A percentile compares a stretch with the other conserved stretches of the same genome.
Evolutionary conservation across 306 rosid species (phyloP).

Genomic region (Carpinus viminea): DNA sequence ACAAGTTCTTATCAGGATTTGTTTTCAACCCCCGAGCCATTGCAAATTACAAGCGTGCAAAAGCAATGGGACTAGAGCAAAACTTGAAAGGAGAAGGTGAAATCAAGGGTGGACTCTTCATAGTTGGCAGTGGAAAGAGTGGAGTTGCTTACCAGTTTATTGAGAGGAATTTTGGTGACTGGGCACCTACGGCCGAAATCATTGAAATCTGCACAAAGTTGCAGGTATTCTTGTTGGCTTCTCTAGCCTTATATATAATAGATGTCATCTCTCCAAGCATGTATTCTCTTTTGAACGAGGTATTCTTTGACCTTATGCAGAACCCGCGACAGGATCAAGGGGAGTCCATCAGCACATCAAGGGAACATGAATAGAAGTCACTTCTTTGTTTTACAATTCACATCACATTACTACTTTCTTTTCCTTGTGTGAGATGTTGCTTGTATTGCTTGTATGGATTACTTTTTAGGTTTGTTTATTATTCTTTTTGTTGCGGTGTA

Average conservation of each 20-base stretch:
- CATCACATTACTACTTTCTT: background rate
- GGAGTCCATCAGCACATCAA: conserved; percentile 27
- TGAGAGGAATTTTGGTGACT: conserved; percentile 91
- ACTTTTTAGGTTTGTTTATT: background rate
- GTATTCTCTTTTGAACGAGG: conserved; percentile 19
- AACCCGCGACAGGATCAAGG: conserved; percentile 37
- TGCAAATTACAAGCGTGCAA: conserved; percentile 81
- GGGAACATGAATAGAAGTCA: conserved; percentile 7
- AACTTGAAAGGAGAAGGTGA: conserved; percentile 91
- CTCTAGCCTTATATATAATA: background rate
- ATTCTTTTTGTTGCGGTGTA: background rate
- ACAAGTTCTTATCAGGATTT: conserved; percentile 77
- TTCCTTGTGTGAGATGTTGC: background rate
- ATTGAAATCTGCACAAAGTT: conserved; percentile 66
- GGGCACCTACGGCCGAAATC: conserved; percentile 89
- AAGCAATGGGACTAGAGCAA: conserved; percentile 53
- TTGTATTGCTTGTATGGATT: too few relatives aligned
- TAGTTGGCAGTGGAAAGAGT: conserved; percentile 65
- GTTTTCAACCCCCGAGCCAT: conserved; percentile 72
- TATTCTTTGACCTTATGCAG: conserved; percentile 51
- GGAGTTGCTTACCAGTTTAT: conserved; percentile 90
- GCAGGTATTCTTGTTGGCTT: conserved; percentile 46
- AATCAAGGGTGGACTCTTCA: conserved; percentile 83
- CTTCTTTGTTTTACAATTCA: background rate
- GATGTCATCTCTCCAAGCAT: conserved; percentile 5